These are phyloP conservation scores for Hebeloma cylindrosporum DNA, from an alignment of 768 basidiomycete species.

Conservation along the genomic window DNA sequence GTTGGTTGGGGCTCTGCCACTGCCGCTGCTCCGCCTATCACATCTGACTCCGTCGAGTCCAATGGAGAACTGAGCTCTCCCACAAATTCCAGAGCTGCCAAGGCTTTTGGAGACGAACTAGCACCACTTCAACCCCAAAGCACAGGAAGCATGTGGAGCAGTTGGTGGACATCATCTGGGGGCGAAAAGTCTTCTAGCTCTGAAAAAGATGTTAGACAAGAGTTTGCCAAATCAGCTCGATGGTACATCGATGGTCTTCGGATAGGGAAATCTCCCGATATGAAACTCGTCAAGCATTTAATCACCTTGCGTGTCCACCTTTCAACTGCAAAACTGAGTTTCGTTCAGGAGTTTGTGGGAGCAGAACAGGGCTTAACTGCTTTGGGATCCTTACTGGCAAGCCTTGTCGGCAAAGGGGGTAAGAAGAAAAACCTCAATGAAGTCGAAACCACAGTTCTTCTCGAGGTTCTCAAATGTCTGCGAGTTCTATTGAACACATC, in stretches of 20 bases:
- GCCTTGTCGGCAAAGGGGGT: constrained; percentile 66
- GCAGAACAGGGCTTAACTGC: constrained; percentile 63
- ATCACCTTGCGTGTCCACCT: constrained; percentile 83
- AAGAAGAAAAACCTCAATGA: constrained; percentile 62
- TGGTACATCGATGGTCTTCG: constrained; percentile 67
- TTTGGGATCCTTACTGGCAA: constrained; percentile 56
- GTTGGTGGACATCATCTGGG: constrained; percentile 75
- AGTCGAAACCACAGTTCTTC: constrained; percentile 61
- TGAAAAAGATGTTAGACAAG: constrained; percentile 33
- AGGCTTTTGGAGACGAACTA: constrained; percentile 33
- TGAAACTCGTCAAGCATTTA: constrained; percentile 71
- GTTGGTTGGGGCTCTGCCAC: constrained; percentile 57
- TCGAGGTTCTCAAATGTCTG: constrained; percentile 79
- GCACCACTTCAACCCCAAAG: constrained; percentile 57
- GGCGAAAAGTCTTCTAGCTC: constrained; percentile 40
- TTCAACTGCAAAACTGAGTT: constrained; percentile 75
- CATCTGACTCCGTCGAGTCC: constrained; percentile 32
- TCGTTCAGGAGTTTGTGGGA: constrained; percentile 78
- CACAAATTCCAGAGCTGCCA: constrained; percentile 22
- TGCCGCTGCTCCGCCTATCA: constrained; percentile 34
- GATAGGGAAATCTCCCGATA: constrained; percentile 50
- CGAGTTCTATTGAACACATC: constrained; percentile 83
- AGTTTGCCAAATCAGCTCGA: constrained; percentile 47
- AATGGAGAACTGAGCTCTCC: constrained; percentile 38
- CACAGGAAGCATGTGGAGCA: constrained; percentile 76